Conservation (phyloP, 148 eudicot species). For the Chenopodium quinoa region DNA sequence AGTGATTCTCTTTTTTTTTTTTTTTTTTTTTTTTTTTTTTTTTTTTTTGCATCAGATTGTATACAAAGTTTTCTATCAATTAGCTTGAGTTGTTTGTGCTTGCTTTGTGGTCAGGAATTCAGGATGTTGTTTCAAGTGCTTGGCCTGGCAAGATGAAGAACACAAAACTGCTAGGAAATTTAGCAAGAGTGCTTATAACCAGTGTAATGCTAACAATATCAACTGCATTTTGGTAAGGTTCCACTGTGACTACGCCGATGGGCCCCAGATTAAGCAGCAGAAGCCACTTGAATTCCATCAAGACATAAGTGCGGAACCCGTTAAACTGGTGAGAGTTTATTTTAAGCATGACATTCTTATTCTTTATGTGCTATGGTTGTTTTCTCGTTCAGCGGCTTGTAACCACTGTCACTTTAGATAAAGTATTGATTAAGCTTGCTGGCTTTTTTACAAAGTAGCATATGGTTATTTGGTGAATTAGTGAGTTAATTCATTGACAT, state of each 20-base stretch:
- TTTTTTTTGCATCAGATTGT: too few relatives aligned
- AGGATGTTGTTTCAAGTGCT: conserved; percentile 93
- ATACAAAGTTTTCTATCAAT: background rate
- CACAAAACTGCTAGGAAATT: conserved; percentile 77
- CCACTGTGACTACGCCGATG: conserved; percentile 38
- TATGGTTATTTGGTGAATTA: too few relatives aligned
- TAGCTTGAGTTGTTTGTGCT: background rate
- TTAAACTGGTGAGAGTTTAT: too few relatives aligned
- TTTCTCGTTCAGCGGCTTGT: too few relatives aligned
- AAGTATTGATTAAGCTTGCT: too few relatives aligned
- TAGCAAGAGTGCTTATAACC: conserved; percentile 79
- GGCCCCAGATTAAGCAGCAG: conserved; percentile 12
- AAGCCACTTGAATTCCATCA: conserved; percentile 14
- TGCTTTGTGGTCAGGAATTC: conserved; percentile 3
- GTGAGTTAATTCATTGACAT: too few relatives aligned
- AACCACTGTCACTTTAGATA: too few relatives aligned
- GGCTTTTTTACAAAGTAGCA: too few relatives aligned
- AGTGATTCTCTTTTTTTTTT: too few relatives aligned
- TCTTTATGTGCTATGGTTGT: too few relatives aligned
- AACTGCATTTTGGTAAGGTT: conserved; percentile 89
- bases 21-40: too few relatives aligned
- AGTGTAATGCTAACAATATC: conserved; percentile 92
- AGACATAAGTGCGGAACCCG: conserved; percentile 4
- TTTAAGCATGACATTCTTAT: too few relatives aligned
- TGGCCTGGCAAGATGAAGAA: conserved; percentile 55